Conservation (phyloP, 108 stramenopile genomes). For the Nannochloropsis salina region DNA sequence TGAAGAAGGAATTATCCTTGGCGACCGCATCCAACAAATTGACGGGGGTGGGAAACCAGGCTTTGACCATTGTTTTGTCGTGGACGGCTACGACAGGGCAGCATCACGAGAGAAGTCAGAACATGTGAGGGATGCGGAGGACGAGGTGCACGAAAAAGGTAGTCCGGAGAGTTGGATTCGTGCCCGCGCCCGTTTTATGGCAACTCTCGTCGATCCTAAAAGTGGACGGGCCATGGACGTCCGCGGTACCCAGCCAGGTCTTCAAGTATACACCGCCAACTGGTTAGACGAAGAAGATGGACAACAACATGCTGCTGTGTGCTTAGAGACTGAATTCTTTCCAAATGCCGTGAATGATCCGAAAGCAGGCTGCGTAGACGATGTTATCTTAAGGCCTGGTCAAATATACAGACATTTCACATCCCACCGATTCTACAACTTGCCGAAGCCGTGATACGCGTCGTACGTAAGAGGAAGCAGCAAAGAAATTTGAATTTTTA, state of each 20-base stretch:
- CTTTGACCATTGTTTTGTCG: neutral
- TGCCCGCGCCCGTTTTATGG: neutral
- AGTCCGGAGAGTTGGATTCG: neutral
- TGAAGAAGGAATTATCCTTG: neutral
- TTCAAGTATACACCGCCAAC: neutral
- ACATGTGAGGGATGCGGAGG: neutral
- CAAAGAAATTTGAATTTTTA: no score
- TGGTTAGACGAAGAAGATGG: neutral
- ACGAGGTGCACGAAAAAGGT: neutral
- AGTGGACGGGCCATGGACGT: neutral
- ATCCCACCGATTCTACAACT: neutral
- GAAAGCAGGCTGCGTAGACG: neutral
- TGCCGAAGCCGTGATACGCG: neutral
- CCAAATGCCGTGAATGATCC: constrained; percentile 7
- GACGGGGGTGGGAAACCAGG: neutral
- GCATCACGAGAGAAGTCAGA: neutral
- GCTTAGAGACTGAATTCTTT: constrained; percentile 1
- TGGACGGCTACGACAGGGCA: neutral
- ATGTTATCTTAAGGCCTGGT: neutral
- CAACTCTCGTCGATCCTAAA: neutral
- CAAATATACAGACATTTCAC: constrained; percentile 1
- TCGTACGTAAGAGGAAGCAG: no score
- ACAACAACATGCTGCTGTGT: neutral
- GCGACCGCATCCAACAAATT: neutral
- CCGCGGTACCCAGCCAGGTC: neutral